Evolutionary conservation across 805 yeast species (phyloP), one percentile per base, ranked within the genome.

Genomic region (Tetrapisispora pingtungensis): DNA sequence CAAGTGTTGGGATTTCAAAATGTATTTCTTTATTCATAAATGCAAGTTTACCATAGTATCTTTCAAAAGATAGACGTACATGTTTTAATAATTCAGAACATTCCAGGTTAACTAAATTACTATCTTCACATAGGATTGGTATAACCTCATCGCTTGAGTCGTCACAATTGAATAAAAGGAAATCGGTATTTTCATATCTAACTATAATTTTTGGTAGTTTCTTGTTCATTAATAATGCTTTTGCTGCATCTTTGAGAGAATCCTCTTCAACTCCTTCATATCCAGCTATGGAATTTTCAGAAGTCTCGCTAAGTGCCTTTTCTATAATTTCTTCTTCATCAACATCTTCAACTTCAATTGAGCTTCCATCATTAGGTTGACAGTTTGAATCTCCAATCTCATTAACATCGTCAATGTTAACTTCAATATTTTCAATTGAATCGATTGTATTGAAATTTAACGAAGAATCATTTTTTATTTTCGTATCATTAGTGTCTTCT

Each of bases 21-120:
- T 52, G 8, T 6, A 64, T 47, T 43, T 64, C 68, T 33, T 57
- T 59, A 7, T 56, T 51, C 10, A 55, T 46, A 37, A 62, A 56
- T 8, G 46, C 42, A 6, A 60, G 33, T 22, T 42, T 48, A 12
- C 60, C 59, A 33, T 52, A 55, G 17, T 41, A 51, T 4, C 36
- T 45, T 33, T 58, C 59, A 32, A 62, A 40, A 37, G 57, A 58
- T 10, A 43, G 33, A 19, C 66, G 59, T 5, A 62, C 41, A 0
- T 46, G 27, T 10, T 50, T 52, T 44, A 61, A 51, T 27, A 59
- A 41, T 14, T 50, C 52, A 14, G 43, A 49, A 33, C 57, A 55
- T 10, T 54, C 48, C 1, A 48, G 42, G 33, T 49, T 47, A 15
- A 48, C 30, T n/a, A 50, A 43, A 13, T 42, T 47, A 4, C 41